Evolutionary conservation across 768 basidiomycete species (phyloP).

Genomic region (Leccinum sublutescens): DNA sequence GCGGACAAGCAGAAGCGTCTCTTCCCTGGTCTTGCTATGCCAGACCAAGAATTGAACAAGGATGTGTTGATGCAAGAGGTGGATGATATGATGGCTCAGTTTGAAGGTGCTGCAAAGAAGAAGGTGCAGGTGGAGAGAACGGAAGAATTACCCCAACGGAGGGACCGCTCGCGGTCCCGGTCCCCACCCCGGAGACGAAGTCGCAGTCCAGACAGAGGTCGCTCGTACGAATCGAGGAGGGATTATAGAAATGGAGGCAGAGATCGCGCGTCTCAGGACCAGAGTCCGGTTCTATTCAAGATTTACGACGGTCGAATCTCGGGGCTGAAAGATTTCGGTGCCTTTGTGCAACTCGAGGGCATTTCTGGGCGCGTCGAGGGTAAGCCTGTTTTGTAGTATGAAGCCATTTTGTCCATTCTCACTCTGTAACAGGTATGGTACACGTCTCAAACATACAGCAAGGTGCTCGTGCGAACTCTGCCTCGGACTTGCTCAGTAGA

Average conservation of each 20-base stretch:
- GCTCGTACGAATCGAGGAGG: constrained; percentile 43
- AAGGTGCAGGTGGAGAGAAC: constrained; percentile 40
- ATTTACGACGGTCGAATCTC: constrained; percentile 88
- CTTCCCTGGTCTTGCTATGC: constrained; percentile 86
- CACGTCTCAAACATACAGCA: constrained; percentile 92
- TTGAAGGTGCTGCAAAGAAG: constrained; percentile 69
- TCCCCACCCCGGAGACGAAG: constrained; percentile 52
- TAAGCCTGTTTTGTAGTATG: constrained; percentile 36
- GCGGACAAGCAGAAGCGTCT: constrained; percentile 77
- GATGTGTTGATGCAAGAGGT: constrained; percentile 87
- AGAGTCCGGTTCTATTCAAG: constrained; percentile 87
- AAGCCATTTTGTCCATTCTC: neutral
- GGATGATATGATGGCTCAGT: constrained; percentile 82
- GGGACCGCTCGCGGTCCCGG: constrained; percentile 42
- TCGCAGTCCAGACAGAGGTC: constrained; percentile 59
- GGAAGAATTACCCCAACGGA: constrained; percentile 62
- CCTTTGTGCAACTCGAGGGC: constrained; percentile 89
- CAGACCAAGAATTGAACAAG: constrained; percentile 66
- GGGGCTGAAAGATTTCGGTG: constrained; percentile 92
- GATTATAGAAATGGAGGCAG: constrained; percentile 42
- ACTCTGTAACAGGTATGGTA: constrained; percentile 73
- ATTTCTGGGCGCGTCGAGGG: constrained; percentile 86
- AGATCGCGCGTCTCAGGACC: constrained; percentile 53
- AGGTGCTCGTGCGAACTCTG: constrained; percentile 81
- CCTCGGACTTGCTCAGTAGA: constrained; percentile 81